Evolutionary conservation across 1,284 basidiomycete genomes (phyloP), one percentile per base, ranked within the genome.

Genomic region (Sporisorium graminicola): DNA sequence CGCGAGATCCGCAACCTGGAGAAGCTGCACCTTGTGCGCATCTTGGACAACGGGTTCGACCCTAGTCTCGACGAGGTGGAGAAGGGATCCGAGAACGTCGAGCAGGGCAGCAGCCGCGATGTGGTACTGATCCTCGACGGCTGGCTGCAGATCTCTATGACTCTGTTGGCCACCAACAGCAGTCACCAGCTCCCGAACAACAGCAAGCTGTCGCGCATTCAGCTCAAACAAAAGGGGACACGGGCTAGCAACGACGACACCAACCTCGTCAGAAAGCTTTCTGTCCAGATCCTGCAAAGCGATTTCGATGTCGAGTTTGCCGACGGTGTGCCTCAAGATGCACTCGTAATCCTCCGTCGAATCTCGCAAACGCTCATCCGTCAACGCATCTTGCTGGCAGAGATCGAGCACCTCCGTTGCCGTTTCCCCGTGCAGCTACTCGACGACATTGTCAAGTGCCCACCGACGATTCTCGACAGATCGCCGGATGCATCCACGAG

Each of bases 1-100:
- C 70, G 77, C 20, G 78, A 79, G 43, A 70, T 84, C 13, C 64
- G 65, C 47, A 77, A 82, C 29, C 57, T 83, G 6, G 81, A 82
- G 62, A 75, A 67, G 49, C 72, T 85, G 27, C 68, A 81, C 42
- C 73, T 80, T 18, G 82, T 82, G 53, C 67, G 73, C 33, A 56
- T 81, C 26, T 31, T 69, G 12, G 66, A 70, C 52, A 71, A 71
- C 29, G 66, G 61, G 26, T 74, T 71, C 27, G 71, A 70, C 24
- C 69, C 69, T 13, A 72, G 20, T n/a, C 52, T 66, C 20, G 65
- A 70, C 27, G 72, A 58, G 37, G 58, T 55, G 8, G 58, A 69
- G 51, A 27, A 58, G 13, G 63, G 54, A 29, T 54, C 65, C 24
- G 70, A 74, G 20, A 53, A 47, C 58, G 43, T 49, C 47, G 58